Conservation (phyloP, 495 filamentous ascomycete species). For the Immersiella caudata region DNA sequence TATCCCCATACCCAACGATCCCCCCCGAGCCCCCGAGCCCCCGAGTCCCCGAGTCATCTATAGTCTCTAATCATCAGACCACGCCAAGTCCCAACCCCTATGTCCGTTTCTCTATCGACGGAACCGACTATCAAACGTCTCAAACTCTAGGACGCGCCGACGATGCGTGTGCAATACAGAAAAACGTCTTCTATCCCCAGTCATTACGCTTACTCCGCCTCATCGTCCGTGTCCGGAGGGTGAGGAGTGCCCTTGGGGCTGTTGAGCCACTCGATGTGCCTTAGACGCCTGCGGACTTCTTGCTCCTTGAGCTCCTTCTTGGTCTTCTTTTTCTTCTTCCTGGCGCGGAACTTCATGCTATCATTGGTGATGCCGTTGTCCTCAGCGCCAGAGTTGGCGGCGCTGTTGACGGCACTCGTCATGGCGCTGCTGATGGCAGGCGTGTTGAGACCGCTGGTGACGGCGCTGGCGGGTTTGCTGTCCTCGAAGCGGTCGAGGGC, state of each 20-base stretch:
- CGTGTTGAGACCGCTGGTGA: conserved; percentile 50
- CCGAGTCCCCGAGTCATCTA: neutral
- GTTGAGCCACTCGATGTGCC: conserved; percentile 94
- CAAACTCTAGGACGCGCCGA: conserved; percentile 1
- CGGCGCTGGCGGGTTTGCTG: conserved; percentile 60
- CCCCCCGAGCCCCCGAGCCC: neutral
- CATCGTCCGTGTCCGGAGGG: conserved; percentile 77
- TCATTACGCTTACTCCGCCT: conserved; percentile 49
- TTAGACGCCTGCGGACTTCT: conserved; percentile 81
- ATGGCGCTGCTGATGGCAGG: conserved; percentile 36
- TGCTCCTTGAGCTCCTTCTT: conserved; percentile 92
- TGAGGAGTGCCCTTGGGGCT: conserved; percentile 77
- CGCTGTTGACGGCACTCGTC: conserved; percentile 48
- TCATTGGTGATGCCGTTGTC: conserved; percentile 52
- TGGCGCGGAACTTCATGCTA: conserved; percentile 85
- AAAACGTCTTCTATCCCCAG: neutral
- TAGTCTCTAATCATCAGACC: neutral
- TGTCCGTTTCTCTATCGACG: neutral
- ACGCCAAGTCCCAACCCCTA: neutral
- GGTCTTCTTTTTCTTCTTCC: conserved; percentile 98
- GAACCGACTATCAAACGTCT: neutral
- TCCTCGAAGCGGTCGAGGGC: conserved; percentile 87
- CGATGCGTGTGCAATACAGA: neutral
- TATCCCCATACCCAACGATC: neutral
- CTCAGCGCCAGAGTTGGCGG: conserved; percentile 84